Conservation (phyloP, 2,329 filamentous ascomycete species). For the Colletotrichum chlorophyti region DNA sequence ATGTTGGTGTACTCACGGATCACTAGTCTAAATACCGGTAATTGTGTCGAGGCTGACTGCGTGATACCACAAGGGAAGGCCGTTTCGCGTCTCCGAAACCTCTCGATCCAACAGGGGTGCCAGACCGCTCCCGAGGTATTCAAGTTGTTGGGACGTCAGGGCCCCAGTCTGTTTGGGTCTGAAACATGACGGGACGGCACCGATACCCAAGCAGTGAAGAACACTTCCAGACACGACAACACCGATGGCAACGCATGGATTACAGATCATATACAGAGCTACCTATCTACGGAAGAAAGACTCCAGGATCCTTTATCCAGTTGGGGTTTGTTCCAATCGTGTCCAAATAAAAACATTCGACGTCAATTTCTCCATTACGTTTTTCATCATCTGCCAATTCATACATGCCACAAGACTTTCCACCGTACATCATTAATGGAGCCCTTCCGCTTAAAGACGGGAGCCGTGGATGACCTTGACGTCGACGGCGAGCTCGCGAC, state of each 20-base stretch:
- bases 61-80: too few species aligned
- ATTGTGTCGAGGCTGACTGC: too few species aligned
- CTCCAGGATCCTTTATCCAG: conserved; percentile 29
- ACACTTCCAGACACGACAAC: not conserved
- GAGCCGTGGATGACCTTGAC: conserved; percentile 96
- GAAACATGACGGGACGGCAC: too few species aligned
- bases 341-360: conserved; percentile 33
- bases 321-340: conserved; percentile 16
- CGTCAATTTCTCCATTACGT: conserved; percentile 33
- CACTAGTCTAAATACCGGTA: too few species aligned
- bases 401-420: conserved; percentile 28
- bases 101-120: too few species aligned
- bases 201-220: not conserved
- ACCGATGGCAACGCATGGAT: conserved; percentile 28
- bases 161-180: too few species aligned
- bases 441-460: conserved; percentile 68
- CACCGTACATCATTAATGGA: too few species aligned
- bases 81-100: too few species aligned
- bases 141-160: too few species aligned
- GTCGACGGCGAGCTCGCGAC: conserved; percentile 95
- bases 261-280: conserved; percentile 49
- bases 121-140: too few species aligned
- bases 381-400: conserved; percentile 28
- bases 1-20: too few species aligned
- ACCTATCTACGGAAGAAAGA: conserved; percentile 47